Percentiles rank a stretch among this genome's conserved stretches.
phyloP scores from a whole-genome alignment of 768 basidiomycete species.

The Tremella yokohamensis region DNA sequence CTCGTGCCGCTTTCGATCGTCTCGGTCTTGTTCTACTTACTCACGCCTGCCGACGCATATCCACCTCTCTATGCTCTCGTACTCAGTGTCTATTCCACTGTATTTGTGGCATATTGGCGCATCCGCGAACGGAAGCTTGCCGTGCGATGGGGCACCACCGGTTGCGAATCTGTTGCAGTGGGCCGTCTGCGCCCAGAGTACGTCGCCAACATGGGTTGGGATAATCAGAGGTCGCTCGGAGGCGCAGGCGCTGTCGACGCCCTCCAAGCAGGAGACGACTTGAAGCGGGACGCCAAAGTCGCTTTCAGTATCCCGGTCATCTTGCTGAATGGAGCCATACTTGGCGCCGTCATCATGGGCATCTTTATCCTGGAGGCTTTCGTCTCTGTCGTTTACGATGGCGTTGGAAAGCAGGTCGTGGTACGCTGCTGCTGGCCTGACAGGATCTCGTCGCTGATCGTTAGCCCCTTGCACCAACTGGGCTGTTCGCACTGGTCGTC shows the following conservation, averaged over 20 bases:
- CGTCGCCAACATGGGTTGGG: conserved; percentile 37
- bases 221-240: conserved; percentile 7
- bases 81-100: conserved; percentile 75
- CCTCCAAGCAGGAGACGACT: conserved; percentile 33
- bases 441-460: conserved; percentile 2
- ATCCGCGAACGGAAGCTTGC: conserved; percentile 79
- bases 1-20: conserved; percentile 71
- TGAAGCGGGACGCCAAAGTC: conserved; percentile 42
- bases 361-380: conserved; percentile 80
- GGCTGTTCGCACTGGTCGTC: conserved; percentile 74
- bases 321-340: conserved; percentile 64
- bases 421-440: conserved; percentile 57
- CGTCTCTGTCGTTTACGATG: conserved; percentile 79
- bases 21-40: conserved; percentile 66
- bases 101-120: conserved; percentile 90
- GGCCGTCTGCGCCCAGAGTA: conserved; percentile 43
- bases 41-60: conserved; percentile 58
- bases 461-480: conserved; percentile 74
- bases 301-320: conserved; percentile 53
- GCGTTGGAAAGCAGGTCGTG: conserved; percentile 72
- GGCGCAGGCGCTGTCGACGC: conserved; percentile 25
- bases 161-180: conserved; percentile 56
- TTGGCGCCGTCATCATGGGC: conserved; percentile 68
- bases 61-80: conserved; percentile 71
- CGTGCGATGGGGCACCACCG: conserved; percentile 67